Evolutionary conservation across 306 rosid species (phyloP), one percentile per base, ranked within the genome.

Genomic region (Prunus persica): DNA sequence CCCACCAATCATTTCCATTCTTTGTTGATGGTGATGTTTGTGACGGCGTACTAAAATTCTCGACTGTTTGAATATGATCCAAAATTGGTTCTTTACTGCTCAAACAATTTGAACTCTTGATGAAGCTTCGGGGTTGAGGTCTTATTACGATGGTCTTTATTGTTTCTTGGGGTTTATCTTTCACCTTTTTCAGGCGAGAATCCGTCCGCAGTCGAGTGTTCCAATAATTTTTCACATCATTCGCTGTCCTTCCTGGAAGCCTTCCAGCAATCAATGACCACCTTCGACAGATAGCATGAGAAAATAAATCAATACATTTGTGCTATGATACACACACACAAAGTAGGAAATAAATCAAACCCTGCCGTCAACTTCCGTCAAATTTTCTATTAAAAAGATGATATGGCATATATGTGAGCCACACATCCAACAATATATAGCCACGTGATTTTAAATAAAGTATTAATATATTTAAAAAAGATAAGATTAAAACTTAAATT

Each of bases 201-300:
- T 45, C 19, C 16, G 11, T 11, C 18, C 61, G 68, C 18, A 66
- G 16, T 22, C 77, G 62, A 2, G 69, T 76, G 60, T 76, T 67
- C 84, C 83, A 83, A 14, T 65, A 76, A 54, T 84, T 84, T 70
- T 84, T 84, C 46, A 76, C 84, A 72, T 67, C 69, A n/a, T 79
- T 79, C 6, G 74, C 69, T 16, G 81, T 83, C 30, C 87, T 76
- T 71, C 81, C 84, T 4, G 81, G 79, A 19, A 83, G 74, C 22
- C 87, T 79, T 25, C 84, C 84, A 2, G 84, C 87, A 46, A 84
- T 76, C 28, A 83, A 22, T 0, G 84, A 67, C 84, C 87, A 83
- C 57, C 84, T 83, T 47, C 15, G 9, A 47, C 15, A 47, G 41
- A 34, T 8, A 47, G 43, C 43, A 7, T 30, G 11, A 15, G 6